Evolutionary conservation across 164 flowering plant species (phyloP), one percentile per base, ranked within the genome.

Genomic region (Kalanchoe fedtschenkoi): DNA sequence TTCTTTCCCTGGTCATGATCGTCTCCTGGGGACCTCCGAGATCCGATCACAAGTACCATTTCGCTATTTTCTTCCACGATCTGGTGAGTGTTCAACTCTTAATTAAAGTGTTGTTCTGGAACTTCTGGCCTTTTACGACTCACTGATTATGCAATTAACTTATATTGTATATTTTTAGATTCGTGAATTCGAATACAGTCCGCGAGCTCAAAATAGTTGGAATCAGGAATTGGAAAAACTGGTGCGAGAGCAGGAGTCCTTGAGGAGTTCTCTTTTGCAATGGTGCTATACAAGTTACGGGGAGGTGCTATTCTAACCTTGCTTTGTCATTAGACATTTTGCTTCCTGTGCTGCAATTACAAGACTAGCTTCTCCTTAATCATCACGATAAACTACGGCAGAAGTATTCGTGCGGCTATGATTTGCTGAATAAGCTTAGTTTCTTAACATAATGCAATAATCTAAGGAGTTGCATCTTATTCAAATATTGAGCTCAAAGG

Each of bases 241-340:
- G 80, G 66, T 80, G 66, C 83, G 68, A 62, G 96, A 90, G 71
- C 99, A 93, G 71, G 99, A 87, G 51, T 70, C 75, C 54, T 58
- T 90, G 70, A 84, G 86, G 80, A 83, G 79, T 69, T 81, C 92
- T 62, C 86, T 93, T 65, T 66, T 93, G 74, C 96, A 90, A 58
- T 88, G 99, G 99, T 93, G 93, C 76, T 90, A 87, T 60, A 69
- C 88, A 63, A 88, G 96, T 76, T 93, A 93, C 65, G 97, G 97
- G 39, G 99, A 91, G 99, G 99, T 19, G 60, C 41, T 13, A 24
- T 34, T 21, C 29, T 22, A 22, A 34, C 44, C 5, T 1, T 62
- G 26, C 30, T 38, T 9, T 10, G 10, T 60, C 42, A 13, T 16
- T 24, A 4, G 26, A 10, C 26, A 17, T n/a, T n/a, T n/a, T n/a